A percentile compares a stretch with the other conserved stretches of the same genome.
Evolutionary conservation across 352 stramenopile species (phyloP).

Genomic region (Phytophthora hibernalis): DNA sequence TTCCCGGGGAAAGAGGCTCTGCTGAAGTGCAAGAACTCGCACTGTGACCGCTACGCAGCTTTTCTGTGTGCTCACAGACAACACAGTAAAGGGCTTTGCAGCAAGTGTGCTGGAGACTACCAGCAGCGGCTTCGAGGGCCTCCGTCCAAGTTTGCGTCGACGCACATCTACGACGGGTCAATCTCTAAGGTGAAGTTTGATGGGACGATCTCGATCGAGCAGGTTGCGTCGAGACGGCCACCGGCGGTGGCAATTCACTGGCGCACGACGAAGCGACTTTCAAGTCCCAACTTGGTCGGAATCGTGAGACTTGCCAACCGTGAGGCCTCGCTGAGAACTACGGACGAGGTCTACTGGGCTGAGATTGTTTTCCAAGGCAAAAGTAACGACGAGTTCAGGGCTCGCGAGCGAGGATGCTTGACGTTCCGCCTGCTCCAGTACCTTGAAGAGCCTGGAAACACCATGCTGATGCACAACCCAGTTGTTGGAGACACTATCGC

Average conservation of each 20-base stretch:
- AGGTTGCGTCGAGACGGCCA: slow-evolving; percentile 66
- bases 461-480: slow-evolving; percentile 55
- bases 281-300: slow-evolving; percentile 83
- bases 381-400: slow-evolving; percentile 67
- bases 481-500: slow-evolving; percentile 61
- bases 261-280: slow-evolving; percentile 80
- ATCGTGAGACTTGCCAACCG: slow-evolving; percentile 69
- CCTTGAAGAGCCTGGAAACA: slow-evolving; percentile 66
- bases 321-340: slow-evolving; percentile 51
- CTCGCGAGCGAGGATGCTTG: slow-evolving; percentile 64
- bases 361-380: slow-evolving; percentile 80
- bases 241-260: slow-evolving; percentile 76
- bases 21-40: slow-evolving; percentile 53
- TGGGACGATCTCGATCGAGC: slow-evolving; percentile 65
- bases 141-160: slow-evolving; percentile 66
- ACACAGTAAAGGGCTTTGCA: slow-evolving; percentile 70
- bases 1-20: slow-evolving; percentile 37
- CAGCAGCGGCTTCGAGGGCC: slow-evolving; percentile 64
- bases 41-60: slow-evolving; percentile 58
- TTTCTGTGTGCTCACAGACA: slow-evolving; percentile 67
- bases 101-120: slow-evolving; percentile 54
- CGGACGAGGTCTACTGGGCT: slow-evolving; percentile 76
- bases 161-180: slow-evolving; percentile 81
- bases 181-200: slow-evolving; percentile 63
- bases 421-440: slow-evolving; percentile 81